Evolutionary conservation across 169 alveolate genomes (phyloP).

Genomic region (Cardiosporidium cionae): DNA sequence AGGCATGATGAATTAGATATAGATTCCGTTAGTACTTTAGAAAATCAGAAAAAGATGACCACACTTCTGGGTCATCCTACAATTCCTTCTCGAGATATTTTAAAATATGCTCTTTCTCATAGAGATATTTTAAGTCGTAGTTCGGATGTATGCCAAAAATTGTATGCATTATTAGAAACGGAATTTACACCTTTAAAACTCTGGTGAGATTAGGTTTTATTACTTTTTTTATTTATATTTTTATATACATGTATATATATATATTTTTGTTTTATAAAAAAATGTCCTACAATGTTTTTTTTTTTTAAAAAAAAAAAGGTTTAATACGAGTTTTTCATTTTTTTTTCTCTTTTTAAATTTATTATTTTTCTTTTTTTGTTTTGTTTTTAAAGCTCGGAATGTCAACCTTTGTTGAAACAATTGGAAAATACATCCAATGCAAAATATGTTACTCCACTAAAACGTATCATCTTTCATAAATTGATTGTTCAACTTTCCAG

Average conservation of each 20-base stretch:
- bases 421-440: too few relatives aligned
- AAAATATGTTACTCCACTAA: slow-evolving; percentile 59
- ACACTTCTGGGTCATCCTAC: slow-evolving; percentile 62
- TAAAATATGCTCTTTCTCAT: slow-evolving; percentile 54
- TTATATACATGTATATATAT: too few relatives aligned
- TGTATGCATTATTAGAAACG: slow-evolving; percentile 60
- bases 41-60: slow-evolving; percentile 71
- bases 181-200: slow-evolving; percentile 43
- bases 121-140: slow-evolving; percentile 59
- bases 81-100: slow-evolving; percentile 72
- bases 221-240: too few relatives aligned
- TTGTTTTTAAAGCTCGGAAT: neutral
- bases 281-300: too few relatives aligned
- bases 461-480: slow-evolving; percentile 68
- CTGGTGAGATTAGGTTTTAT: too few relatives aligned
- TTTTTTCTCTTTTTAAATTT: neutral
- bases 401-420: slow-evolving; percentile 4
- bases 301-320: too few relatives aligned
- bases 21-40: too few relatives aligned
- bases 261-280: too few relatives aligned
- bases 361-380: neutral
- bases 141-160: slow-evolving; percentile 51
- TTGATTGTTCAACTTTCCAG: slow-evolving; percentile 58
- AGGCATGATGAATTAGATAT: too few relatives aligned
- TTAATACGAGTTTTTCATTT: too few relatives aligned